These are phyloP conservation scores for Curvularia verruculosa DNA, from an alignment of 2,329 filamentous ascomycete species.

Conservation along the genomic window DNA sequence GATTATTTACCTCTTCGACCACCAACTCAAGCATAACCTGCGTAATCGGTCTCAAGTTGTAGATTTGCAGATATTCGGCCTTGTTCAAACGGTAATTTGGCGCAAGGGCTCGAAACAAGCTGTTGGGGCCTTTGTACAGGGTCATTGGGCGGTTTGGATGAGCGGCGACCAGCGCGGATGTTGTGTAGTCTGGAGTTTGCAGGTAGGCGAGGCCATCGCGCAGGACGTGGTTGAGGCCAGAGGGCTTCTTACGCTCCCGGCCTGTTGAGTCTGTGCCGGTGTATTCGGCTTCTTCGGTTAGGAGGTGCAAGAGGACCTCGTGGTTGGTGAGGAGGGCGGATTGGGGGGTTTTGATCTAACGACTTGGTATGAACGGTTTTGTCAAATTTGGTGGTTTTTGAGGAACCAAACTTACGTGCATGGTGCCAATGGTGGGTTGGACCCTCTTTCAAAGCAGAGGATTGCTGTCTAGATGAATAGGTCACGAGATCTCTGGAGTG, in stretches of 20 bases:
- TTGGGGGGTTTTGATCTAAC: slow-evolving; percentile 72
- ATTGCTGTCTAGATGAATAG: background rate
- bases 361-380: background rate
- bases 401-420: background rate
- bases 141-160: slow-evolving; percentile 40
- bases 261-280: slow-evolving; percentile 36
- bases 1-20: slow-evolving; percentile 48
- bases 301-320: slow-evolving; percentile 65
- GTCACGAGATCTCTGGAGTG: background rate
- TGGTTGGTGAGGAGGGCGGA: slow-evolving; percentile 73
- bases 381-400: no score
- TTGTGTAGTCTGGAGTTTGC: slow-evolving; percentile 38
- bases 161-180: slow-evolving; percentile 18
- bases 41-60: slow-evolving; percentile 42
- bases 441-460: background rate
- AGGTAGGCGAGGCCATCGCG: slow-evolving; percentile 65
- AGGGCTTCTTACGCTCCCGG: slow-evolving; percentile 40
- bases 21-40: slow-evolving; percentile 43
- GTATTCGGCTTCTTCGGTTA: slow-evolving; percentile 43
- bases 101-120: slow-evolving; percentile 38
- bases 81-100: slow-evolving; percentile 45
- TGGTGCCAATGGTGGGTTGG: background rate
- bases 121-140: slow-evolving; percentile 43
- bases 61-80: slow-evolving; percentile 48
- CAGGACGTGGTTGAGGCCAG: slow-evolving; percentile 66